Conservation (phyloP, 2,329 filamentous ascomycete species). For the Tolypocladium endophyticum region DNA sequence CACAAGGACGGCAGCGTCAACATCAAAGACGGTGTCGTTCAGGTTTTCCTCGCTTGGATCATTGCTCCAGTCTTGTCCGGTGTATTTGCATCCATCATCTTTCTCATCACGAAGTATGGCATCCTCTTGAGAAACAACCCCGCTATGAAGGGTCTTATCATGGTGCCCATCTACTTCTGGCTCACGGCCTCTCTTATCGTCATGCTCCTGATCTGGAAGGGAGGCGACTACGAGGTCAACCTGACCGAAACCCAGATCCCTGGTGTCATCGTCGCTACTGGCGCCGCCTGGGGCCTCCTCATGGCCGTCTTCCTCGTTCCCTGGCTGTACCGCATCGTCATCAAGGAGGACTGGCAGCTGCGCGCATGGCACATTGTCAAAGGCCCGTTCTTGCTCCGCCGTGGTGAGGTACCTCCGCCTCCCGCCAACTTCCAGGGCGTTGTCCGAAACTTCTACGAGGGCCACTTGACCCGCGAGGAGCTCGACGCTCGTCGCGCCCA, state of each 20-base stretch:
- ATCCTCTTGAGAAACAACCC: slow-evolving; percentile 44
- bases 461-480: slow-evolving; percentile 43
- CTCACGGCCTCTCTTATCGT: slow-evolving; percentile 42
- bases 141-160: slow-evolving; percentile 38
- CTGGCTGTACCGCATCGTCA: slow-evolving; percentile 46
- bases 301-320: slow-evolving; percentile 45
- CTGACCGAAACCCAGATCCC: slow-evolving; percentile 37
- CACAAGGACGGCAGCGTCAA: slow-evolving; percentile 22
- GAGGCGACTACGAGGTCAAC: slow-evolving; percentile 32
- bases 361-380: slow-evolving; percentile 41
- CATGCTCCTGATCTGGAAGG: slow-evolving; percentile 52
- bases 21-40: slow-evolving; percentile 40
- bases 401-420: slow-evolving; percentile 26
- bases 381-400: slow-evolving; percentile 41
- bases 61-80: slow-evolving; percentile 48
- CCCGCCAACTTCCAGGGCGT: slow-evolving; percentile 29
- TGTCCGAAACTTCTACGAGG: slow-evolving; percentile 45
- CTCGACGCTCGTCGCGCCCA: slow-evolving; percentile 30
- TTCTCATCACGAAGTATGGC: slow-evolving; percentile 44
- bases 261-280: slow-evolving; percentile 43
- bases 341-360: slow-evolving; percentile 51
- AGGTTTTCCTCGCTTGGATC: slow-evolving; percentile 51
- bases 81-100: slow-evolving; percentile 41
- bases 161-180: slow-evolving; percentile 47
- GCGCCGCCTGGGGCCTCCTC: slow-evolving; percentile 37